Base-by-base conservation (phyloP, 345 rosid species). In the Trapa bicornis region DNA sequence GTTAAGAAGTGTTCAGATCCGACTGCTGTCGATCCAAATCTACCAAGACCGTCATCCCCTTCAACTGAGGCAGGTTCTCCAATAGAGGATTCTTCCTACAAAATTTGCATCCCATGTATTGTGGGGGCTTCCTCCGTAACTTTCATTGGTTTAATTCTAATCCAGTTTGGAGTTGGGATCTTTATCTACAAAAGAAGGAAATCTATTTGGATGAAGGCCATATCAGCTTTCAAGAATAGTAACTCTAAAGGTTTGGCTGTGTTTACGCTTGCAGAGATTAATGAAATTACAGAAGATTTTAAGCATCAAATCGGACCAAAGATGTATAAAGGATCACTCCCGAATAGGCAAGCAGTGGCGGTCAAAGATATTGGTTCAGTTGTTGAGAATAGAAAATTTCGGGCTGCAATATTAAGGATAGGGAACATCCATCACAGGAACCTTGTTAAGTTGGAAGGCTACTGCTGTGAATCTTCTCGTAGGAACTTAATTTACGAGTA, bases 381-480 rank as follows among this genome's bases (percentile, higher is more conserved):
- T 4, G 75, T 73, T 14, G 88, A 76, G 48, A 89, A 86, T 57
- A 85, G 91, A 68, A 88, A 81, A 74, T 91, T 91, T 32, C 75
- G 96, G 68, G 77, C 82, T 78, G 79, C 82, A 22, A 85, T 87
- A 58, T 77, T 86, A 36, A 88, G 76, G 82, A 74, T 86, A 48
- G 88, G 93, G 71, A 81, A 79, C 80, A 91, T 88, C 79, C 88
- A 88, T 77, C 97, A 91, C 82, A 85, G 79, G 77, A 79, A 87
- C 71, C 78, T 91, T 52, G 75, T 81, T 6, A 88, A 82, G 81
- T 80, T 91, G 76, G 82, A 81, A 68, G 97, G 93, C 60, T 84
- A 85, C 67, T 88, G 97, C 68, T 86, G 85, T 2, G 97, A 88
- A 66, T 66, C 69, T 5, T 79, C 76, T 29, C 83, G 73, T 69